A percentile compares a stretch with the other conserved stretches of the same genome.
Conservation (phyloP, 345 rosid genomes). For the Citrus trifoliata region DNA sequence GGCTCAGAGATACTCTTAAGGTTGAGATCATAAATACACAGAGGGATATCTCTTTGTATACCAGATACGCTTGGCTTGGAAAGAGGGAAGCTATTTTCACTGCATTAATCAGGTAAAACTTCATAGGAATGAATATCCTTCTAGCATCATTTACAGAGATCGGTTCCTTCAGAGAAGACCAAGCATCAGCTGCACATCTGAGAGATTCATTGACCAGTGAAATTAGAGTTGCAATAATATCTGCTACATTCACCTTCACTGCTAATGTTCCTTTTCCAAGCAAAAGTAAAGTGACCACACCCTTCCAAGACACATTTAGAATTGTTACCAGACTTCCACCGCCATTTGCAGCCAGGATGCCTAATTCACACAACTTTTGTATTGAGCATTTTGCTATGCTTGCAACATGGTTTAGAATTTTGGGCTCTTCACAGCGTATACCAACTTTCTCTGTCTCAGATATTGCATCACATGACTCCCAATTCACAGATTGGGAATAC, state of each 20-base stretch:
- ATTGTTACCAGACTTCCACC: slow-evolving; percentile 86
- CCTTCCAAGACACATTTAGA: slow-evolving; percentile 93
- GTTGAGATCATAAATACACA: slow-evolving; percentile 57
- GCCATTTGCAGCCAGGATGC: slow-evolving; percentile 66
- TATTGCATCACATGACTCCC: slow-evolving; percentile 33
- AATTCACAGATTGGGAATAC: slow-evolving; percentile 36
- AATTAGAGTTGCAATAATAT: slow-evolving; percentile 57
- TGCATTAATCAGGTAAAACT: slow-evolving; percentile 82
- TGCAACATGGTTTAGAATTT: slow-evolving; percentile 33
- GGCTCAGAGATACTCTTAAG: slow-evolving; percentile 54
- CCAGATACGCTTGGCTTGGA: slow-evolving; percentile 61
- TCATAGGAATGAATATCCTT: slow-evolving; percentile 80
- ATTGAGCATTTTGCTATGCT: slow-evolving; percentile 43
- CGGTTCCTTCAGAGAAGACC: slow-evolving; percentile 60
- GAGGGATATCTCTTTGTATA: slow-evolving; percentile 50
- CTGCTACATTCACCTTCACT: slow-evolving; percentile 50
- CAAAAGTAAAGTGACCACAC: slow-evolving; percentile 81
- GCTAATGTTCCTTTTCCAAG: slow-evolving; percentile 50
- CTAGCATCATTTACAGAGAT: slow-evolving; percentile 73
- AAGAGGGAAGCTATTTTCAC: slow-evolving; percentile 68
- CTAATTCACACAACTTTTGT: slow-evolving; percentile 65
- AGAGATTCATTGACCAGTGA: slow-evolving; percentile 63
- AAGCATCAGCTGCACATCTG: slow-evolving; percentile 61
- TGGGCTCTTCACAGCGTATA: slow-evolving; percentile 27
- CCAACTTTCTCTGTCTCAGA: slow-evolving; percentile 22